These are phyloP conservation scores for Termitomyces sp. DNA, from an alignment of 768 basidiomycete genomes.

Conservation along the genomic window DNA sequence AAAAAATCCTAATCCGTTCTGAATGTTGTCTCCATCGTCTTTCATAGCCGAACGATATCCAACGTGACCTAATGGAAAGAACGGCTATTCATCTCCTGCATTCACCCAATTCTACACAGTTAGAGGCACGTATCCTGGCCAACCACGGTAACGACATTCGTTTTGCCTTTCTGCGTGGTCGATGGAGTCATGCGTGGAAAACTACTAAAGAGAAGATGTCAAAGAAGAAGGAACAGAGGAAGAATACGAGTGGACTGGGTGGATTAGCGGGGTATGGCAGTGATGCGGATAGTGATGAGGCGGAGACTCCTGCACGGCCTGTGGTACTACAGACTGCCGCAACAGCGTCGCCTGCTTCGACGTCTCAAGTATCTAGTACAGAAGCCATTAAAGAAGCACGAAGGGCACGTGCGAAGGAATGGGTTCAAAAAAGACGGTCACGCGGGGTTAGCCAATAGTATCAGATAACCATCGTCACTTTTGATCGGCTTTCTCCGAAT, in stretches of 20 bases:
- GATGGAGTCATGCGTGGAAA: conserved; percentile 67
- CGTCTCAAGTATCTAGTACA: conserved; percentile 5
- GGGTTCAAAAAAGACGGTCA: conserved; percentile 47
- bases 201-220: conserved; percentile 40
- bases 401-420: conserved; percentile 52
- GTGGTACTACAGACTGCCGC: background rate
- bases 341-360: background rate
- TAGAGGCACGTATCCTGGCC: conserved; percentile 86
- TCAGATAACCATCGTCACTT: background rate
- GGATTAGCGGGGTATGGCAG: conserved; percentile 58
- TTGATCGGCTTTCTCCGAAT: background rate
- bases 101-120: conserved; percentile 73
- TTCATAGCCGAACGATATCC: conserved; percentile 51
- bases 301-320: background rate
- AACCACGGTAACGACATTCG: conserved; percentile 76
- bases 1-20: background rate
- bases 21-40: background rate
- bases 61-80: conserved; percentile 64
- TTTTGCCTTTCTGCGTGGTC: conserved; percentile 78
- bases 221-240: conserved; percentile 18
- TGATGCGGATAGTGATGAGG: conserved; percentile 33
- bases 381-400: conserved; percentile 38
- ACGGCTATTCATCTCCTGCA: conserved; percentile 66
- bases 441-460: conserved; percentile 4
- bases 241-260: conserved; percentile 31